Evolutionary conservation across 1,139 yeast genomes (phyloP).

Genomic region (Arxiozyma telluris): DNA sequence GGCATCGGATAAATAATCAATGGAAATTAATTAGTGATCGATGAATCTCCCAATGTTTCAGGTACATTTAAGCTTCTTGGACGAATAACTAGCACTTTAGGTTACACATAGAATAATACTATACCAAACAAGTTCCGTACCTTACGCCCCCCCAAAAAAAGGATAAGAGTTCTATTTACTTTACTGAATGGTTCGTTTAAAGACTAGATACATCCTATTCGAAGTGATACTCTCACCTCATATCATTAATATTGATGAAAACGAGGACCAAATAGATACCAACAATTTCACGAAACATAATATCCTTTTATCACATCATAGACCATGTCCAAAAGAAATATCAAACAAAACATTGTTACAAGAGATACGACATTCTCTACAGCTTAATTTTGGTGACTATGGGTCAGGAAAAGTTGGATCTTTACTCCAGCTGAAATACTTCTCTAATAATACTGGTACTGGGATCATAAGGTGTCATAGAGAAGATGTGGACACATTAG

Average conservation of each 20-base stretch:
- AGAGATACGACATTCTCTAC: slow-evolving; percentile 45
- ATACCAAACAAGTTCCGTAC: not conserved
- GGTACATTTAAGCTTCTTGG: not conserved
- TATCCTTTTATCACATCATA: slow-evolving; percentile 41
- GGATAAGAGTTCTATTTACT: not conserved
- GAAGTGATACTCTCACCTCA: slow-evolving; percentile 60
- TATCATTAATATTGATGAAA: slow-evolving; percentile 6
- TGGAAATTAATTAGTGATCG: too few relatives aligned
- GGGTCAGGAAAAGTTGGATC: slow-evolving; percentile 63
- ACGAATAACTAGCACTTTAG: not conserved
- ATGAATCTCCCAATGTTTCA: too few relatives aligned
- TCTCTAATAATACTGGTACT: slow-evolving; percentile 70
- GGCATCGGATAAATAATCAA: too few relatives aligned
- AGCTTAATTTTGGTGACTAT: slow-evolving; percentile 62
- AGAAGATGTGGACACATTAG: slow-evolving; percentile 50
- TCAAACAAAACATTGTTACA: slow-evolving; percentile 42
- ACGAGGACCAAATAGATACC: slow-evolving; percentile 2
- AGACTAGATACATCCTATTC: slow-evolving; percentile 74
- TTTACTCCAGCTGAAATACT: slow-evolving; percentile 64
- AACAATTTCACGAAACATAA: slow-evolving; percentile 18
- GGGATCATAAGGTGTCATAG: slow-evolving; percentile 78
- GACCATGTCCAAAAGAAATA: slow-evolving; percentile 40
- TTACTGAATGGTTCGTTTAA: slow-evolving; percentile 70
- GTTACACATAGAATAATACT: too few relatives aligned
- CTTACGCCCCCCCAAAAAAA: too few relatives aligned